Evolutionary conservation across 2,329 filamentous ascomycete genomes (phyloP), one percentile per base, ranked within the genome.

Genomic region (Ascochyta lentis): DNA sequence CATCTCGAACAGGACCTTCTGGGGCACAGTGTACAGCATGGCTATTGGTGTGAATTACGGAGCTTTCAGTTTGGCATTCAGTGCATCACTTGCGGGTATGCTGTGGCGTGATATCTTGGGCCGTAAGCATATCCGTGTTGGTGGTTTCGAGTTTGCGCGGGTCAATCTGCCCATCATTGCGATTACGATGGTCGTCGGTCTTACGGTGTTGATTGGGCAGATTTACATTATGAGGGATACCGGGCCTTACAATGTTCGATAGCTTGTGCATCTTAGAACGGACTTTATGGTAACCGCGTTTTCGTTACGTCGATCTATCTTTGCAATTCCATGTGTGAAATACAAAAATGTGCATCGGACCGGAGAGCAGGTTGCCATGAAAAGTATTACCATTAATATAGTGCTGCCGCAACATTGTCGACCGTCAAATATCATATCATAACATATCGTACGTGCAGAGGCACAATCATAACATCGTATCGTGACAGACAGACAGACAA

Each of bases 21-120:
- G 88, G 88, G 89, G 83, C 0, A 89, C 88, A 0, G 84, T 91
- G 0, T 91, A 91, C 72, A 84, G 83, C 70, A 89, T 91, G 87
- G 89, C 89, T 0, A 76, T 92, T 0, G 88, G 88, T 2, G 86
- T 91, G 57, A 91, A 92, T 70, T 91, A 87, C 54, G 89, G 89
- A 4, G 89, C 89, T 0, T 91, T 91, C 68, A 90, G 87, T 67
- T 84, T 85, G 0, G 86, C 87, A 0, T 90, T 92, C 63, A 89
- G 86, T 60, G 89, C 88, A 0, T 90, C 88, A 0, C 74, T 91
- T 1, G 89, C 89, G 1, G 89, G 89, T 1, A 78, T 92, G 8
- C 76, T 91, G 0, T 92, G 89, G 89, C 80, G 87, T 2, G 87
- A 91, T 59, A 91, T 92, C 16, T 79, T 91, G 1, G 75, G 71